Evolutionary conservation across 2,329 filamentous ascomycete genomes (phyloP).

Genomic region (Xylariales sp.): DNA sequence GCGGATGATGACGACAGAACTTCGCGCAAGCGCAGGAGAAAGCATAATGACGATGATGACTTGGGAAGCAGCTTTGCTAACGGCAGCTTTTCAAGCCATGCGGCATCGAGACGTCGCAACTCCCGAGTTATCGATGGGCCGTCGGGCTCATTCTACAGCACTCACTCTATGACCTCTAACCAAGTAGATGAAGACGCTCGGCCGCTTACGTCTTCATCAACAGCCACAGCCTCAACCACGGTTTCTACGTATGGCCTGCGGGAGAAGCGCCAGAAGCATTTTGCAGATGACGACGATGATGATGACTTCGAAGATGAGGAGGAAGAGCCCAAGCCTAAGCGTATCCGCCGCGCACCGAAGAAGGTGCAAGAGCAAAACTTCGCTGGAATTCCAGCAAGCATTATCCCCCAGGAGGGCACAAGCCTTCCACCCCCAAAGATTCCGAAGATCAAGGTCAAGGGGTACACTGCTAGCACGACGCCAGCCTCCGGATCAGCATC

Average conservation of each 20-base stretch:
- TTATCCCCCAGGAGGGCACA: conserved; percentile 9
- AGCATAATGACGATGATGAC: conserved; percentile 7
- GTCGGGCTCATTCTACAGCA: conserved; percentile 33
- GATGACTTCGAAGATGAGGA: conserved; percentile 25
- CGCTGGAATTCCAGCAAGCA: conserved; percentile 10
- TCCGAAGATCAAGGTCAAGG: conserved; percentile 29
- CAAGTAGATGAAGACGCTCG: conserved; percentile 40
- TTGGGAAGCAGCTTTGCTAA: conserved; percentile 7
- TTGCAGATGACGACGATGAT: conserved; percentile 43
- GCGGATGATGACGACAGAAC: conserved; percentile 8
- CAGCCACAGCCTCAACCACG: conserved; percentile 41
- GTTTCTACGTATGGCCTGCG: conserved; percentile 49
- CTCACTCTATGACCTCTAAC: conserved; percentile 28
- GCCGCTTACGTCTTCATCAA: conserved; percentile 50
- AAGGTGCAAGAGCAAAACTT: conserved; percentile 18
- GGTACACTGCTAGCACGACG: conserved; percentile 14
- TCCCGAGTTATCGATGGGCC: conserved; percentile 30
- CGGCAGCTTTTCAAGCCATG: conserved; percentile 9
- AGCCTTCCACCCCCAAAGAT: conserved; percentile 12
- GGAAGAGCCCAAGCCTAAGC: conserved; percentile 22
- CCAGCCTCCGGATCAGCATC: conserved; percentile 1
- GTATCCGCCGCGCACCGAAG: conserved; percentile 20
- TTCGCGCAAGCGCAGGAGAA: conserved; percentile 11
- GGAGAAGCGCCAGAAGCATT: conserved; percentile 51
- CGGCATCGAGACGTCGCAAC: conserved; percentile 12